Conservation (phyloP, 2,329 filamentous ascomycete species). For the Penicillium frequentans region DNA sequence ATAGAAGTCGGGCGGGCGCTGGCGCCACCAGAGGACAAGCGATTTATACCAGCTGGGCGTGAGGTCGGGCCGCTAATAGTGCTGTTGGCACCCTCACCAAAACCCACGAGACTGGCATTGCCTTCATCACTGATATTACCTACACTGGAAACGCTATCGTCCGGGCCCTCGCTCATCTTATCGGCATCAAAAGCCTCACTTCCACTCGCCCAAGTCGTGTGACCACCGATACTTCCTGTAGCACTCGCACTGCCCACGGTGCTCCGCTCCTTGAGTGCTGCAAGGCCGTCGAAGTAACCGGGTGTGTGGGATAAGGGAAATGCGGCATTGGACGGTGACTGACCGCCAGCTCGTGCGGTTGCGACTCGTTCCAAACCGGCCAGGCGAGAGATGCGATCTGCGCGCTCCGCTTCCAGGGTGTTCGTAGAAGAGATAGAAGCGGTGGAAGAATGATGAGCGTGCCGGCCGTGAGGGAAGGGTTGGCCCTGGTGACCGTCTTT, state of each 20-base stretch:
- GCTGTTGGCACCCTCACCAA: conserved; percentile 87
- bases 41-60: conserved; percentile 55
- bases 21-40: conserved; percentile 34
- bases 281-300: conserved; percentile 78
- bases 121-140: conserved; percentile 86
- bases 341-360: conserved; percentile 61
- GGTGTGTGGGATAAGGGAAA: conserved; percentile 48
- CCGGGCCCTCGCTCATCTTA: conserved; percentile 66
- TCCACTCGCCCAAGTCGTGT: conserved; percentile 67
- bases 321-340: conserved; percentile 30
- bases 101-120: conserved; percentile 80
- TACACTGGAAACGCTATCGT: conserved; percentile 62
- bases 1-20: conserved; percentile 38
- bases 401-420: conserved; percentile 86
- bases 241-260: conserved; percentile 90
- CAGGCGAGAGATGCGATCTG: conserved; percentile 90
- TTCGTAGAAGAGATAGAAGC: conserved; percentile 61
- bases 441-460: conserved; percentile 56
- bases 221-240: conserved; percentile 68
- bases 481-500: conserved; percentile 93
- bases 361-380: conserved; percentile 87
- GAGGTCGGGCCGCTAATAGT: conserved; percentile 76
- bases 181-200: conserved; percentile 59
- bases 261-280: conserved; percentile 74
- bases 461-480: conserved; percentile 60